Evolutionary conservation across 768 basidiomycete species (phyloP).

Genomic region (Pleurotus eryngii): DNA sequence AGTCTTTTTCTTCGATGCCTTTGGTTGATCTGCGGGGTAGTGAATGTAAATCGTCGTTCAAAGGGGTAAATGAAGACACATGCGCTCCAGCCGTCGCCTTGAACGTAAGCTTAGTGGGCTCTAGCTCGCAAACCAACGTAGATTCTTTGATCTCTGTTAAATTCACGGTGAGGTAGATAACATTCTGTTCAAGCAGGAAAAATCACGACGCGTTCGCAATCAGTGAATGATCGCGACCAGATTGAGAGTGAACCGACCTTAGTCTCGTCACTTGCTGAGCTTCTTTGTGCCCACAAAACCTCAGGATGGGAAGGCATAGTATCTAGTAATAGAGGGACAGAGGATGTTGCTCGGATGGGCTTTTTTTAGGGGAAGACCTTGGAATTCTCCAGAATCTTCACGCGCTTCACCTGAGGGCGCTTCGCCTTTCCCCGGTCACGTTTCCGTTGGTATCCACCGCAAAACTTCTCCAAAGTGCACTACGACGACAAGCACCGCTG

Average conservation of each 20-base stretch:
- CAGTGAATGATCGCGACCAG: conserved; percentile 16
- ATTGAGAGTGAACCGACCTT: conserved; percentile 50
- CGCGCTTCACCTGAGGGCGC: conserved; percentile 2
- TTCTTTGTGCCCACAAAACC: conserved; percentile 93
- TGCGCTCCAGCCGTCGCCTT: conserved; percentile 66
- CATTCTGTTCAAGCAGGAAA: conserved; percentile 53
- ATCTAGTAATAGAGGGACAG: conserved; percentile 12
- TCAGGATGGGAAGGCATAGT: conserved; percentile 71
- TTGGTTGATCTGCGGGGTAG: conserved; percentile 31
- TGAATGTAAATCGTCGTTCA: conserved; percentile 7
- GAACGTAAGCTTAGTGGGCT: conserved; percentile 56
- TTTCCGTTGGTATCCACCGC: too few species aligned
- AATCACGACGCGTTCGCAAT: conserved; percentile 16
- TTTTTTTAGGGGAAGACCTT: conserved; percentile 16
- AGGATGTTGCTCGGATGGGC: conserved; percentile 20
- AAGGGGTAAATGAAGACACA: conserved; percentile 19
- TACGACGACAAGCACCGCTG: background rate
- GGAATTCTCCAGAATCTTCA: conserved; percentile 45
- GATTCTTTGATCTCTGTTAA: conserved; percentile 65
- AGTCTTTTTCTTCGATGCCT: conserved; percentile 54
- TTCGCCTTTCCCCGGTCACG: too few species aligned
- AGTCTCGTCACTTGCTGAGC: conserved; percentile 54
- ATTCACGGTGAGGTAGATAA: conserved; percentile 83
- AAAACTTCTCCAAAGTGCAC: too few species aligned
- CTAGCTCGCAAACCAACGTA: conserved; percentile 60